Conservation (phyloP, 2,329 filamentous ascomycete species). For the Fusarium abutilonis region DNA sequence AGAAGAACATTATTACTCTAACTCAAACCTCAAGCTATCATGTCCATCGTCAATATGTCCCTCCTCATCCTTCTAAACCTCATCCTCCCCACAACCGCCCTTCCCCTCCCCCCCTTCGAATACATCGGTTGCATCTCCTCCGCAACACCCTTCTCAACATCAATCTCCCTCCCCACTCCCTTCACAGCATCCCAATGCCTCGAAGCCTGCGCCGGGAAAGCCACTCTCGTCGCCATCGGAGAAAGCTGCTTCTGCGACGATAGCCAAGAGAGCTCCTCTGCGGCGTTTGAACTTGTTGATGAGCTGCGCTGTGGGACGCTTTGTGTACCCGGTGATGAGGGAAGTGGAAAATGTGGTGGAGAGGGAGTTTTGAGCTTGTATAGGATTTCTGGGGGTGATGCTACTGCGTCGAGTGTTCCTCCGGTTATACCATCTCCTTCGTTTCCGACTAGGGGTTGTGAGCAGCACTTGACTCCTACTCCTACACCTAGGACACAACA, state of each 20-base stretch:
- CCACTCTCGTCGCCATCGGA: conserved; percentile 41
- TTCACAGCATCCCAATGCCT: conserved; percentile 31
- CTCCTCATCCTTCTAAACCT: conserved; percentile 32
- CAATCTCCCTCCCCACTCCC: conserved; percentile 16
- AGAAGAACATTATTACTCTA: neutral
- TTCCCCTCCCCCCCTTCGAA: conserved; percentile 28
- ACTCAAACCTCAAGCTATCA: neutral
- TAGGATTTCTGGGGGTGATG: conserved; percentile 11
- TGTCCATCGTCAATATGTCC: conserved; percentile 13
- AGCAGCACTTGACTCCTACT: neutral
- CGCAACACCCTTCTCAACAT: conserved; percentile 30
- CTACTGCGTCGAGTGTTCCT: neutral
- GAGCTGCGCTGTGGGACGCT: conserved; percentile 33
- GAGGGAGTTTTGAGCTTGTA: conserved; percentile 24
- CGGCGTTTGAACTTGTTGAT: conserved; percentile 27
- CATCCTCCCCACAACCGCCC: conserved; percentile 36
- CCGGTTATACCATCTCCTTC: conserved; percentile 13
- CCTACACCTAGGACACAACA: neutral
- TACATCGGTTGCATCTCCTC: conserved; percentile 47
- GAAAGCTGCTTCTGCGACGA: conserved; percentile 41
- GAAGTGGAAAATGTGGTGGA: conserved; percentile 44
- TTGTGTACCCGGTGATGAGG: conserved; percentile 32
- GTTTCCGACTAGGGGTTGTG: conserved; percentile 18
- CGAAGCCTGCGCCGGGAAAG: conserved; percentile 15
- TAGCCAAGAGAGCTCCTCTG: neutral